Base-by-base conservation (phyloP, 2,329 filamentous ascomycete species). In the Didymellaceae sp. region DNA sequence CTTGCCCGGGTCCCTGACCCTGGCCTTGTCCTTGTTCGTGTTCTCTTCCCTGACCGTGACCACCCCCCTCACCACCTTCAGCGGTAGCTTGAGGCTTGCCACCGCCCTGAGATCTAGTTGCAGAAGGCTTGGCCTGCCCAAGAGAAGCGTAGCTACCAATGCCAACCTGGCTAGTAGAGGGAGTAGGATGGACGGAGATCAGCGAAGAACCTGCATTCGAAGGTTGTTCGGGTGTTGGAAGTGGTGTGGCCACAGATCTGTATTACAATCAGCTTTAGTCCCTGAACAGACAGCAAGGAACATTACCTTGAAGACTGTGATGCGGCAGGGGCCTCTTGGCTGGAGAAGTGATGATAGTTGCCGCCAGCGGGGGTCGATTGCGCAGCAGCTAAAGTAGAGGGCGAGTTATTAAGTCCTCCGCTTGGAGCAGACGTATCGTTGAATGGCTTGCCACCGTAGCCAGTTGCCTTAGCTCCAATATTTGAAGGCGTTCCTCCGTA, bases 101-200 rank as follows among this genome's bases (percentile, higher is more conserved):
- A 30, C 26, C 26, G 4, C 26, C 11, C 14, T 30, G 26, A 13
- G 14, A 22, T 28, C 7, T 13, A 8, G 11, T 13, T 8, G 11
- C 26, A 7, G 13, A 42, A 24, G 11, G 6, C 38, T 16, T 22
- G 26, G 11, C 14, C 9, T 17, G 13, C 5, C 21, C 26, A 11
- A 10, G 20, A 39, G 20, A 39, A 25, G 34, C 20, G 32, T 20
- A 39, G 10, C 8, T 17, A 24, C 9, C 24, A 31, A 11, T 24
- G 26, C 14, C 18, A 11, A 10, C 22, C 16, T 42, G 30, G 10
- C 7, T 18, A 5, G 39, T 33, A 16, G 49, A 38, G 8, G 50
- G 43, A 41, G 54, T 57, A 2, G 57, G 50, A 25, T 50, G 42
- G 13, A 52, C 42, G 8, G 51, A 59, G 38, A 57, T 46, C 28